A percentile compares a stretch with the other conserved stretches of the same genome.
Evolutionary conservation across 306 rosid genomes (phyloP).

Genomic region (Datisca glomerata): DNA sequence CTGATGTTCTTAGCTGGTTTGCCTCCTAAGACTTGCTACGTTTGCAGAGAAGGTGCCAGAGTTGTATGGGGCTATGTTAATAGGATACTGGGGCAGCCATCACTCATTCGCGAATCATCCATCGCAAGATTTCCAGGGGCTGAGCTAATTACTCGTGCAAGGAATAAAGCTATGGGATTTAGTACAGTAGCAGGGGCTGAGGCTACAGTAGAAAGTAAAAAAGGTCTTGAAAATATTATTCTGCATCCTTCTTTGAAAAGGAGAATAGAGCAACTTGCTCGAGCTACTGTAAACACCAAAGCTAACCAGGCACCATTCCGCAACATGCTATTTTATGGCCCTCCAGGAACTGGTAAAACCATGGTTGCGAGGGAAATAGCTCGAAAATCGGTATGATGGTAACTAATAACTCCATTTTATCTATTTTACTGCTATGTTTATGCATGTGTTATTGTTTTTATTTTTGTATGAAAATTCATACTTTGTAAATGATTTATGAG

Average conservation of each 20-base stretch:
- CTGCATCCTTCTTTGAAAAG: conserved; percentile 81
- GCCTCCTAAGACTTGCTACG: conserved; percentile 1
- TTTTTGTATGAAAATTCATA: too few species aligned
- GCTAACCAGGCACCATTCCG: conserved; percentile 94
- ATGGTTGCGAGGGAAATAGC: conserved; percentile 98
- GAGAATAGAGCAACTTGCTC: conserved; percentile 88
- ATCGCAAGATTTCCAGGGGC: conserved; percentile 79
- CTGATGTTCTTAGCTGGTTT: background rate
- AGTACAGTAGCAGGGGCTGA: conserved; percentile 36
- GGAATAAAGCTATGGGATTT: conserved; percentile 38
- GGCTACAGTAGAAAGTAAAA: conserved; percentile 31
- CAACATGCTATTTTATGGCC: conserved; percentile 94
- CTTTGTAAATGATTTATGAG: too few species aligned
- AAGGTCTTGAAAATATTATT: conserved; percentile 54
- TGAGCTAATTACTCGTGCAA: conserved; percentile 51
- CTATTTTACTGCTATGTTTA: background rate
- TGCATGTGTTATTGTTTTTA: too few species aligned
- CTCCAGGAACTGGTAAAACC: conserved; percentile 99
- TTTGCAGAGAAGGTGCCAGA: conserved; percentile 83
- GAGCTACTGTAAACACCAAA: conserved; percentile 92
- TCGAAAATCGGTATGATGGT: conserved; percentile 59
- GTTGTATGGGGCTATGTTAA: conserved; percentile 95
- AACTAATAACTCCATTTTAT: conserved; percentile 7
- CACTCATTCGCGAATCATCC: conserved; percentile 92
- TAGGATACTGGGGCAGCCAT: conserved; percentile 97